phyloP scores from a whole-genome alignment of 768 basidiomycete genomes.

The Boletus tylopilopsis region DNA sequence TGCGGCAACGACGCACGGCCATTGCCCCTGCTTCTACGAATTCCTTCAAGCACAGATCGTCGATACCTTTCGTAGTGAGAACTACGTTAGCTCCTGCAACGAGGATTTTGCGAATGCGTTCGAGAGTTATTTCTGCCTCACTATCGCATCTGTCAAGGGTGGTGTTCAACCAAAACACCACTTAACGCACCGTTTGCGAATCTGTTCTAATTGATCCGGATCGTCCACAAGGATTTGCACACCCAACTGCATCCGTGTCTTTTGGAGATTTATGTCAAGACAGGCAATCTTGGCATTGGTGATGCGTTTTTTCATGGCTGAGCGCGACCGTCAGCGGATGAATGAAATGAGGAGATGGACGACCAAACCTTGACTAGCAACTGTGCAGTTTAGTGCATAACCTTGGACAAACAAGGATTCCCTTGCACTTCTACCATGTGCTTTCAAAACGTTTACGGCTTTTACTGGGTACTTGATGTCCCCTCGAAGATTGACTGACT shows the following conservation, averaged over 20 bases:
- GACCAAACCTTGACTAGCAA: conserved; percentile 92
- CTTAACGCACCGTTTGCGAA: conserved; percentile 73
- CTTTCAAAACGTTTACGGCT: conserved; percentile 97
- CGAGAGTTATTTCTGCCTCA: conserved; percentile 93
- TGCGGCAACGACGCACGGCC: conserved; percentile 96
- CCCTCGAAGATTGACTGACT: conserved; percentile 88
- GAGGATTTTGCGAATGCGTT: conserved; percentile 93
- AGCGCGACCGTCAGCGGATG: not conserved
- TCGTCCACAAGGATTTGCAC: conserved; percentile 97
- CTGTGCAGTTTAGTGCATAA: conserved; percentile 97
- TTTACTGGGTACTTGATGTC: conserved; percentile 99
- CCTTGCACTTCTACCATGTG: conserved; percentile 92
- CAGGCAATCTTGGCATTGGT: conserved; percentile 95
- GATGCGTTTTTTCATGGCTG: conserved; percentile 97
- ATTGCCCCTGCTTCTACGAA: conserved; percentile 99
- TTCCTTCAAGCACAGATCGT: conserved; percentile 96
- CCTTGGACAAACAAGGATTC: conserved; percentile 95
- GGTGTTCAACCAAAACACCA: not conserved
- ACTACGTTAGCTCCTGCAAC: conserved; percentile 96
- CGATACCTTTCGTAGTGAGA: conserved; percentile 97
- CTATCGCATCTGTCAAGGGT: conserved; percentile 41
- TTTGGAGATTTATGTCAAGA: conserved; percentile 96
- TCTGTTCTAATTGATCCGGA: conserved; percentile 94
- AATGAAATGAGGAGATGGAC: not conserved
- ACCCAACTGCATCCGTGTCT: conserved; percentile 95